Base-by-base conservation (phyloP, 371 early-diverging fungal species). In the Umbelopsis sp. region DNA sequence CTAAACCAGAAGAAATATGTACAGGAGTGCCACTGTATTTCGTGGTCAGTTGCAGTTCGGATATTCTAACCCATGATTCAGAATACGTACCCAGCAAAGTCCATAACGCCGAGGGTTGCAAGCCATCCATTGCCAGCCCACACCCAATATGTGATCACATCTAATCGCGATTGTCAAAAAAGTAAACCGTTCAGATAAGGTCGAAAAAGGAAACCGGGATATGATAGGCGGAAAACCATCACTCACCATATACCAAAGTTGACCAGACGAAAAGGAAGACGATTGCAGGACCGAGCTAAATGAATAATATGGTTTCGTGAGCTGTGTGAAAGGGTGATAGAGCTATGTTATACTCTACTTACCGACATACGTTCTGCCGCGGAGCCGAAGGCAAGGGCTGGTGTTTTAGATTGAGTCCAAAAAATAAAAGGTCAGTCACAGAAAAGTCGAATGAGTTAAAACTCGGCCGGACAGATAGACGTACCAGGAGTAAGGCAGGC, bases 201-300 rank as follows among this genome's bases (percentile, higher is more conserved):
- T 41, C 52, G 11, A 12, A 52, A 32, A 18, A 57, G 29, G 22
- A 18, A 16, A 50, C n/a, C 41, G 7, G 1, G 1, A 32, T 44
- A n/a, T 44, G 12, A 16, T 16, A 12, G 6, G 5, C 16, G 48
- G 48, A 6, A 22, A 48, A 20, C 8, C 14, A 65, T 25, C n/a
- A 37, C 14, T 66, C 71, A 74, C 74, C 79, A 72, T 95, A 95
- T 24, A 94, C 93, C 10, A 93, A 62, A 0, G 96, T 94, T 18
- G 92, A 84, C 96, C 96, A 95, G 48, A 93, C 68, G 74, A 95
- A 92, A 50, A 93, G 74, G 80, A 92, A 95, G 29, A 93, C 70
- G 52, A 92, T 87, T 12, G 90, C 78, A 12, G 96, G 96, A 65
- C 92, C 76, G 62, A 94, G 74, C 75, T 75, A 67, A 45, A 66